Evolutionary conservation across 2,329 filamentous ascomycete genomes (phyloP).

Genomic region (Raffaelea arxii): DNA sequence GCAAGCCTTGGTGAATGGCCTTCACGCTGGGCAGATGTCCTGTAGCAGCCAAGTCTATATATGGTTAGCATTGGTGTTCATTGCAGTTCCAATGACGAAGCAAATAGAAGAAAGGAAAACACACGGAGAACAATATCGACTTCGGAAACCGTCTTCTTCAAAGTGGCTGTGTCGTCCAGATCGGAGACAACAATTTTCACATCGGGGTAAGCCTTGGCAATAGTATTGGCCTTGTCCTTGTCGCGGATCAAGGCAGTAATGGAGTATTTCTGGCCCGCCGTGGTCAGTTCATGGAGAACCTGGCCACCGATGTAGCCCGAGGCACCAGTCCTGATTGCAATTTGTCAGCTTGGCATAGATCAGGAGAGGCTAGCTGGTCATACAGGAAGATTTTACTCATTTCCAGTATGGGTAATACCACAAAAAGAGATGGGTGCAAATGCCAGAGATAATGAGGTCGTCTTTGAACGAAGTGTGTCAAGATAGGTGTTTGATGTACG

Average conservation of each 20-base stretch:
- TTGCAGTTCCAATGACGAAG: not conserved
- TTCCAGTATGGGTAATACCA: too few species aligned
- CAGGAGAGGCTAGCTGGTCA: not conserved
- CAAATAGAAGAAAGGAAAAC: not conserved
- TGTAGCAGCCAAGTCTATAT: not conserved
- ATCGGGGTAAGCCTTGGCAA: not conserved
- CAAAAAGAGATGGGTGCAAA: too few species aligned
- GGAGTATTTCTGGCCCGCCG: not conserved
- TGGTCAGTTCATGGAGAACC: not conserved
- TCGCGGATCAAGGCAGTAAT: not conserved
- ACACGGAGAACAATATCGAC: not conserved
- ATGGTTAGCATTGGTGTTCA: not conserved
- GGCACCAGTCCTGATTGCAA: not conserved
- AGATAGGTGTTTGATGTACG: too few species aligned
- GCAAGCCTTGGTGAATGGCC: not conserved
- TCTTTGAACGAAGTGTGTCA: too few species aligned
- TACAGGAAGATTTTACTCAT: not conserved
- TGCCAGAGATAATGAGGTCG: too few species aligned
- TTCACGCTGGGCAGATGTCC: not conserved
- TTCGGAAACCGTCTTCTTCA: not conserved
- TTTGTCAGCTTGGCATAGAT: not conserved
- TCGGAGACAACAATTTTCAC: not conserved
- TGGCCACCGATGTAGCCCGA: not conserved
- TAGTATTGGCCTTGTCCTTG: not conserved
- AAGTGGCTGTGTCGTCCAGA: not conserved